Evolutionary conservation across 768 basidiomycete genomes (phyloP).

Genomic region (Steccherinum ochraceum): DNA sequence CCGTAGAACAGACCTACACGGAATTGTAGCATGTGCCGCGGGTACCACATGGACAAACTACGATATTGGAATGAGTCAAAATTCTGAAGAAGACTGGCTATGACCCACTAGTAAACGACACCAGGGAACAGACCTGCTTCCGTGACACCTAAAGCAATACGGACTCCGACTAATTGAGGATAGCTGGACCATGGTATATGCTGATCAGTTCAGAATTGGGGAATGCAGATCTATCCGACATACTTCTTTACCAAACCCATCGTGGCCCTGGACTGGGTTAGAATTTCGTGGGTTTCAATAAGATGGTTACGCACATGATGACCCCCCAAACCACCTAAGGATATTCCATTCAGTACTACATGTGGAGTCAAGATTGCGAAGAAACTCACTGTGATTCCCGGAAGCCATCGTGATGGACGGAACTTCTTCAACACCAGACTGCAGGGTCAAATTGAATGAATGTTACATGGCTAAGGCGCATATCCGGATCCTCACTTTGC

Average conservation of each 20-base stretch:
- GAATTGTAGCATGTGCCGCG: slow-evolving; percentile 22
- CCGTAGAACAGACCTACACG: slow-evolving; percentile 24
- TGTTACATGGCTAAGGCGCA: no score
- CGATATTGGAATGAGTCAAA: not conserved
- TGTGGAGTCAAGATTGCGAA: not conserved
- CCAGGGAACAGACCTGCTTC: slow-evolving; percentile 73
- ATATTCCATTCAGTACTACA: no score
- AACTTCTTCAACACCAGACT: slow-evolving; percentile 51
- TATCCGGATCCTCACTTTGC: slow-evolving; percentile 59
- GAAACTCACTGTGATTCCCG: slow-evolving; percentile 47
- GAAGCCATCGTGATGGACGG: slow-evolving; percentile 61
- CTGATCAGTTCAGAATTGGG: not conserved
- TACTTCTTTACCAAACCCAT: slow-evolving; percentile 66
- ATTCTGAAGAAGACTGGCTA: slow-evolving; percentile 10
- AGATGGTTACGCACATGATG: slow-evolving; percentile 29
- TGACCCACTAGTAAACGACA: slow-evolving; percentile 58
- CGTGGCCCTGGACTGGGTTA: slow-evolving; percentile 26
- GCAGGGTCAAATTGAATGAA: no score
- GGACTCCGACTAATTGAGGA: slow-evolving; percentile 51
- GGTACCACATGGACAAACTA: slow-evolving; percentile 23
- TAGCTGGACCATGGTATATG: slow-evolving; percentile 38
- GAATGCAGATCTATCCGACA: no score
- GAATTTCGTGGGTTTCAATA: not conserved
- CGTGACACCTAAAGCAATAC: slow-evolving; percentile 54
- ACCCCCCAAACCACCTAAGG: slow-evolving; percentile 45